These are phyloP conservation scores for Clavaria fumosa DNA, from an alignment of 768 basidiomycete genomes.

Conservation along the genomic window DNA sequence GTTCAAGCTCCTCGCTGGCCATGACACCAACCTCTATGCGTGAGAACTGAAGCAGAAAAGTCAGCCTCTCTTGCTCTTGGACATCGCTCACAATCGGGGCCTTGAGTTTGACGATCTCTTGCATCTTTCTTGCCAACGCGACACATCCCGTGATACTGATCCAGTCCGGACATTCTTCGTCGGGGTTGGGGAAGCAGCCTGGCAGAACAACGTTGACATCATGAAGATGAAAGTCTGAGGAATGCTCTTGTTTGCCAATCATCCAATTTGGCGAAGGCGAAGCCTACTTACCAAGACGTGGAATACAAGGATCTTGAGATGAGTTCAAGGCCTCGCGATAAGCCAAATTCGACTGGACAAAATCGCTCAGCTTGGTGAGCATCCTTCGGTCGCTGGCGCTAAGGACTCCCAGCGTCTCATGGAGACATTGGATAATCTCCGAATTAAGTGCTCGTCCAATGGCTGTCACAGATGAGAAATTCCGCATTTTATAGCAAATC, in stretches of 20 bases:
- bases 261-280: neutral
- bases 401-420: slow-evolving; percentile 4
- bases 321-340: slow-evolving; percentile 2
- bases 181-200: neutral
- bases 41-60: neutral
- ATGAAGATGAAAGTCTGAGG: slow-evolving; percentile 4
- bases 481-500: slow-evolving; percentile 6
- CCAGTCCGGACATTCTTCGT: neutral
- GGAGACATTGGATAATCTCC: slow-evolving; percentile 1
- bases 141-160: slow-evolving; percentile 3
- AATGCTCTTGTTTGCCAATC: neutral
- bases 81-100: neutral
- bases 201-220: slow-evolving; percentile 1
- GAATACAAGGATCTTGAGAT: slow-evolving; percentile 3
- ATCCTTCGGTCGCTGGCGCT: neutral
- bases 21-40: neutral
- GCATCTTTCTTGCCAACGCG: neutral
- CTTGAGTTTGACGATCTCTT: slow-evolving; percentile 1
- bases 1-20: slow-evolving; percentile 1
- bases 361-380: slow-evolving; percentile 1
- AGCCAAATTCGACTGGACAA: slow-evolving; percentile 1
- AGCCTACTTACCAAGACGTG: neutral
- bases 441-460: slow-evolving; percentile 4
- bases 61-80: neutral
- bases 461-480: slow-evolving; percentile 6